Conservation (phyloP, 495 filamentous ascomycete genomes). For the Collariella sp. region DNA sequence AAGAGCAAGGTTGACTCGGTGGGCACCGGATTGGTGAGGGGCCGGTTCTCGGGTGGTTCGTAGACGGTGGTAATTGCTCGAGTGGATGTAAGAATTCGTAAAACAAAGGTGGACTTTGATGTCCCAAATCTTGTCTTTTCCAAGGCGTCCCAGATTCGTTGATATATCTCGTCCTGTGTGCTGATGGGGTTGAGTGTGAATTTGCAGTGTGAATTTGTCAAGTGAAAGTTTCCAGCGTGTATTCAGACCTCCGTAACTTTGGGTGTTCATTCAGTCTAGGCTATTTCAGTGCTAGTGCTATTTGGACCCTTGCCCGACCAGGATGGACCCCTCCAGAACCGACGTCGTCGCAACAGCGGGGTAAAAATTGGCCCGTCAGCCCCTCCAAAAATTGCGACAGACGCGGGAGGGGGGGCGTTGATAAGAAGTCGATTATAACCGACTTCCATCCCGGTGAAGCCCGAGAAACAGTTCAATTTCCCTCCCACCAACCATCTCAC, state of each 20-base stretch:
- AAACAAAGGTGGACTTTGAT: too few relatives aligned
- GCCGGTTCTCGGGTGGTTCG: too few relatives aligned
- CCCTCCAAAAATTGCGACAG: constrained; percentile 20
- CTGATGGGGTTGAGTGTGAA: not conserved
- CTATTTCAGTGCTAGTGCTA: not conserved
- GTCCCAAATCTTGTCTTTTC: too few relatives aligned
- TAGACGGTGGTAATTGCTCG: too few relatives aligned
- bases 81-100: too few relatives aligned
- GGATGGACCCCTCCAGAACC: constrained; percentile 7
- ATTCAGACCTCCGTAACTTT: not conserved
- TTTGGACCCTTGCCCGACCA: not conserved
- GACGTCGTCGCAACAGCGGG: constrained; percentile 29
- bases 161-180: too few relatives aligned
- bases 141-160: too few relatives aligned
- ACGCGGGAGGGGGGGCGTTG: not conserved
- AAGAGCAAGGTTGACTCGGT: too few relatives aligned
- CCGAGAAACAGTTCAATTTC: not conserved
- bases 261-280: not conserved
- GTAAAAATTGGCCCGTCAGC: constrained; percentile 16
- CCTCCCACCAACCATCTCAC: not conserved
- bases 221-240: too few relatives aligned
- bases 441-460: not conserved
- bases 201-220: not conserved
- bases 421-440: not conserved
- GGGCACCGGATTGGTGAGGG: too few relatives aligned